phyloP scores from a whole-genome alignment of 1,284 basidiomycete genomes.

The Sporisorium sorghi region DNA sequence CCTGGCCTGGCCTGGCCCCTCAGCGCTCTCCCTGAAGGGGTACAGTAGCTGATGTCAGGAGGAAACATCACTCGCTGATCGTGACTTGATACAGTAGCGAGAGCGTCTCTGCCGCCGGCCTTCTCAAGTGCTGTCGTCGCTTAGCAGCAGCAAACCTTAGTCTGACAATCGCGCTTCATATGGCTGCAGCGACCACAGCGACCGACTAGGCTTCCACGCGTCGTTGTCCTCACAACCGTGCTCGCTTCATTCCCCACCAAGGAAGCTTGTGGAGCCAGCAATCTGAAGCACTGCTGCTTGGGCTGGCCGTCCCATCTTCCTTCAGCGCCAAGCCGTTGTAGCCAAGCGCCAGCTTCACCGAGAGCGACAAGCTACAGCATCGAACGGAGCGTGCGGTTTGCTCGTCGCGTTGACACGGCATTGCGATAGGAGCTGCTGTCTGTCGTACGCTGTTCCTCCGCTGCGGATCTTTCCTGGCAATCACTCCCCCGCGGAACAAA shows the following conservation, averaged over 20 bases:
- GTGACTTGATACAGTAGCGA: too few species aligned
- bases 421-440: neutral
- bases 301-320: neutral
- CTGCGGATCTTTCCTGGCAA: slow-evolving; percentile 11
- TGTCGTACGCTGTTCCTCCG: too few species aligned
- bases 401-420: neutral
- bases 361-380: too few species aligned
- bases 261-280: neutral
- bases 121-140: too few species aligned
- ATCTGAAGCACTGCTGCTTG: neutral
- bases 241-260: neutral
- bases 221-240: neutral
- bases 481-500: slow-evolving; percentile 3
- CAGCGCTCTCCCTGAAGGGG: too few species aligned
- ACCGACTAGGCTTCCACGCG: slow-evolving; percentile 2
- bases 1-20: too few species aligned
- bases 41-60: too few species aligned
- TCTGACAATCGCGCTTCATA: slow-evolving; percentile 7
- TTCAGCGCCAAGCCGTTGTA: neutral
- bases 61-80: too few species aligned
- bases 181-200: slow-evolving; percentile 28
- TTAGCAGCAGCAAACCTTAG: neutral
- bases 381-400: too few species aligned
- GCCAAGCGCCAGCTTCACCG: neutral
- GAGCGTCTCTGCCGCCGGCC: too few species aligned